Conservation (phyloP, 495 filamentous ascomycete genomes). For the Chaetomium fimeti region DNA sequence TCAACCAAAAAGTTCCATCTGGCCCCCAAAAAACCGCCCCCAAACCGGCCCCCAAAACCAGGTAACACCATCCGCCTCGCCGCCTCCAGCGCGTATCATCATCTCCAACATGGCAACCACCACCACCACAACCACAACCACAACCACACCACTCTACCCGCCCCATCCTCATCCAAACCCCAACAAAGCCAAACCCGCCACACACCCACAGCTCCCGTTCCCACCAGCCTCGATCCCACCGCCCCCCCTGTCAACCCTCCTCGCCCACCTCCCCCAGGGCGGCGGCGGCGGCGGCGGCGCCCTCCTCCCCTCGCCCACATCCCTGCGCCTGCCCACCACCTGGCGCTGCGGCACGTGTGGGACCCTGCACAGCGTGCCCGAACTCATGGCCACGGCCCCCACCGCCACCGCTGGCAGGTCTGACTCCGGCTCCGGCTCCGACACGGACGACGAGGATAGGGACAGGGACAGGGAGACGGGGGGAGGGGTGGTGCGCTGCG, state of each 20-base stretch:
- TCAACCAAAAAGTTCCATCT: not conserved
- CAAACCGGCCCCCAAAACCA: not conserved
- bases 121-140: not conserved
- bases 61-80: too few species aligned
- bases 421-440: too few species aligned
- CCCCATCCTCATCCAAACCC: not conserved
- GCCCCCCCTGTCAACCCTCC: not conserved
- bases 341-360: constrained; percentile 36
- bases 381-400: constrained; percentile 15
- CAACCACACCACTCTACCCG: not conserved
- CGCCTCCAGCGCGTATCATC: not conserved
- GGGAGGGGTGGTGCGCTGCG: not conserved
- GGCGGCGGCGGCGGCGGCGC: too few species aligned
- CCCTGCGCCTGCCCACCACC: constrained; percentile 24
- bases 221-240: constrained; percentile 4
- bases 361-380: constrained; percentile 12
- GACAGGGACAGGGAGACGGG: not conserved
- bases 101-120: not conserved
- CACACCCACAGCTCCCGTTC: not conserved
- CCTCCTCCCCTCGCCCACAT: not conserved
- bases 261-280: not conserved
- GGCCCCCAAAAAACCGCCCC: not conserved
- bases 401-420: not conserved
- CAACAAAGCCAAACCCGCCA: not conserved
- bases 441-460: not conserved